Evolutionary conservation across 2,329 filamentous ascomycete species (phyloP).

Genomic region (Penicillium freii): DNA sequence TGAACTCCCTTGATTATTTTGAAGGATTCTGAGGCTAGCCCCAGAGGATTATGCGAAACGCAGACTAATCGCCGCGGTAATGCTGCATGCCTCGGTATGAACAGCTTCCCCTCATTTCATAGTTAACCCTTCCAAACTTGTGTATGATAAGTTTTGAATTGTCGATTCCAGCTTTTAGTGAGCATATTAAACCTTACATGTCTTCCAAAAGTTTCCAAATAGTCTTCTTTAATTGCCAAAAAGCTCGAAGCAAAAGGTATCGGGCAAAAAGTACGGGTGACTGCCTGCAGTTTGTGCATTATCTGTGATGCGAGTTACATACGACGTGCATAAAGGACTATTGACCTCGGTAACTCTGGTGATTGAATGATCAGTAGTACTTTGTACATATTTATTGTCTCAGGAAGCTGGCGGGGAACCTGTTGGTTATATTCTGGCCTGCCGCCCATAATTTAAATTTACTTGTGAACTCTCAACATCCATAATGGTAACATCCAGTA

Average conservation of each 20-base stretch:
- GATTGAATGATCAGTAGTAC: neutral
- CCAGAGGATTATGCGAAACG: constrained; percentile 1
- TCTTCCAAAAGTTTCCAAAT: neutral
- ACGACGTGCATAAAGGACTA: neutral
- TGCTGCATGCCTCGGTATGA: neutral
- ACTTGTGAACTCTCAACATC: neutral
- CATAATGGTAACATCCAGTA: constrained; percentile 9
- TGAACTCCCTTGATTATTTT: constrained; percentile 47
- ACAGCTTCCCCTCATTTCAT: constrained; percentile 15
- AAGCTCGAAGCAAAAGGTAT: too few relatives aligned
- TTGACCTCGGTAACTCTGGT: constrained; percentile 1
- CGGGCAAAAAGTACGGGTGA: too few relatives aligned
- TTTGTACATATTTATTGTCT: neutral
- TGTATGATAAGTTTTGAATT: neutral
- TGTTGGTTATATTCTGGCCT: neutral
- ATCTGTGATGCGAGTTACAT: neutral
- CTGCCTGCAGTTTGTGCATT: neutral
- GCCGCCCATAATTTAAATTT: neutral
- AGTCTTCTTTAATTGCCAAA: neutral
- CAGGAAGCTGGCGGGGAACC: neutral
- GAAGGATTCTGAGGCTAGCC: neutral
- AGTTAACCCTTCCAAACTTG: neutral
- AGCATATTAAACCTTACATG: neutral
- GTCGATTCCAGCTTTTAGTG: neutral
- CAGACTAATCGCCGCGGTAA: neutral